Evolutionary conservation across 176 grass and related monocot genomes (phyloP).

Genomic region (Carex pumila): DNA sequence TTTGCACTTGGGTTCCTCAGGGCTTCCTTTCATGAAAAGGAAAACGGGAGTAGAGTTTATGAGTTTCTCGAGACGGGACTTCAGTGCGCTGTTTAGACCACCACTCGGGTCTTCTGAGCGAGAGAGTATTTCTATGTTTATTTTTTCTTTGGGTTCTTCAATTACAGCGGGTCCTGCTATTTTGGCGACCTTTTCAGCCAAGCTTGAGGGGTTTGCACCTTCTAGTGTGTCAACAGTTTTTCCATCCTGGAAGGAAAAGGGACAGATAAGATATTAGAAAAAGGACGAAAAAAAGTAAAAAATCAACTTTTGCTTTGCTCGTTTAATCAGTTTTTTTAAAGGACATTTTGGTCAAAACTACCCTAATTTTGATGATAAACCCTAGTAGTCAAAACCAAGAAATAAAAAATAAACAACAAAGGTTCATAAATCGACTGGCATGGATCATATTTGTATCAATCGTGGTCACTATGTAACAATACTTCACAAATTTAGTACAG

Average conservation of each 20-base stretch:
- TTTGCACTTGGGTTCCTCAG: slow-evolving; percentile 77
- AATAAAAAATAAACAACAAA: not conserved
- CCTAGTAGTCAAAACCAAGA: not conserved
- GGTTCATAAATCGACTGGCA: not conserved
- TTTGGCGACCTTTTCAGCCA: slow-evolving; percentile 92
- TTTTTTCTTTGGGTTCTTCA: slow-evolving; percentile 49
- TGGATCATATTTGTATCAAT: not conserved
- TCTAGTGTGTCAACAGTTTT: slow-evolving; percentile 75
- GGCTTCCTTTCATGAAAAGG: slow-evolving; percentile 91
- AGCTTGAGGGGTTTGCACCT: slow-evolving; percentile 81
- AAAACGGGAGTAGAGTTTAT: slow-evolving; percentile 75
- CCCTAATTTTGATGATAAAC: slow-evolving; percentile 1
- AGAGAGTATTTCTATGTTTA: slow-evolving; percentile 6
- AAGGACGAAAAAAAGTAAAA: not conserved
- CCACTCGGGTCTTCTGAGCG: not conserved
- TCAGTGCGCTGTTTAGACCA: slow-evolving; percentile 28
- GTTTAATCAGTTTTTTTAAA: slow-evolving; percentile 1
- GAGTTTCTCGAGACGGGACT: slow-evolving; percentile 61
- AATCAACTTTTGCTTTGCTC: not conserved
- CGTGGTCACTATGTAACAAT: not conserved
- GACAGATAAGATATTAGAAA: not conserved
- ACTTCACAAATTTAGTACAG: not conserved
- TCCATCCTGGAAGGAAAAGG: slow-evolving; percentile 53
- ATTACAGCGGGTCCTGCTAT: slow-evolving; percentile 48
- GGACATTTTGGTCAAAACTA: not conserved